Evolutionary conservation across 257 asterid species (phyloP).

Genomic region (Thymus quinquecostatus): DNA sequence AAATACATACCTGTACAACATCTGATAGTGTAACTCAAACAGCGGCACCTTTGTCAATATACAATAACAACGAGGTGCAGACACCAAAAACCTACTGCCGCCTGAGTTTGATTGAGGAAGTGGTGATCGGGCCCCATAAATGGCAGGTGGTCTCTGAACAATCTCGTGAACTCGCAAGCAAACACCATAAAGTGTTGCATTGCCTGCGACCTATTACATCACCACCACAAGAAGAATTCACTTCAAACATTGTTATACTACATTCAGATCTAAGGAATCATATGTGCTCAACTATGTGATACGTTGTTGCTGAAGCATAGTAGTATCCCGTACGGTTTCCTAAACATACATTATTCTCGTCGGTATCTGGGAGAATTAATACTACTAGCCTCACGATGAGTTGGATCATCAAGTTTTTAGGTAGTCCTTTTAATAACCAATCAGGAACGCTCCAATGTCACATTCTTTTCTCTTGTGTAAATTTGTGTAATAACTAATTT

Average conservation of each 20-base stretch:
- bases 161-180: conserved; percentile 86
- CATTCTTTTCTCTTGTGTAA: not conserved
- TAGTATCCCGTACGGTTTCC: too few relatives aligned
- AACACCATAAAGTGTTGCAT: conserved; percentile 90
- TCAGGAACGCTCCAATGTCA: not conserved
- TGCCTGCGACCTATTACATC: conserved; percentile 72
- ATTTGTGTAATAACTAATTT: too few relatives aligned
- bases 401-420: not conserved
- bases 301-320: too few relatives aligned
- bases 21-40: conserved; percentile 85
- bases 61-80: conserved; percentile 98
- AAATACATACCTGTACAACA: conserved; percentile 73
- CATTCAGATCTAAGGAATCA: too few relatives aligned
- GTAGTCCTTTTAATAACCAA: too few relatives aligned
- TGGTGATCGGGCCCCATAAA: conserved; percentile 58
- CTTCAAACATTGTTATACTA: too few relatives aligned
- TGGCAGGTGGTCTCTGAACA: conserved; percentile 79
- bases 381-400: not conserved
- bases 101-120: conserved; percentile 52
- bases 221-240: too few relatives aligned
- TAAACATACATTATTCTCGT: too few relatives aligned
- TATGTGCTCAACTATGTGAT: too few relatives aligned
- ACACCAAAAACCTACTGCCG: conserved; percentile 70
- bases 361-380: not conserved
- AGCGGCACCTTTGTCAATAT: conserved; percentile 88